These are phyloP conservation scores for Cladophialophora exuberans DNA, from an alignment of 2,329 filamentous ascomycete species.

Conservation along the genomic window DNA sequence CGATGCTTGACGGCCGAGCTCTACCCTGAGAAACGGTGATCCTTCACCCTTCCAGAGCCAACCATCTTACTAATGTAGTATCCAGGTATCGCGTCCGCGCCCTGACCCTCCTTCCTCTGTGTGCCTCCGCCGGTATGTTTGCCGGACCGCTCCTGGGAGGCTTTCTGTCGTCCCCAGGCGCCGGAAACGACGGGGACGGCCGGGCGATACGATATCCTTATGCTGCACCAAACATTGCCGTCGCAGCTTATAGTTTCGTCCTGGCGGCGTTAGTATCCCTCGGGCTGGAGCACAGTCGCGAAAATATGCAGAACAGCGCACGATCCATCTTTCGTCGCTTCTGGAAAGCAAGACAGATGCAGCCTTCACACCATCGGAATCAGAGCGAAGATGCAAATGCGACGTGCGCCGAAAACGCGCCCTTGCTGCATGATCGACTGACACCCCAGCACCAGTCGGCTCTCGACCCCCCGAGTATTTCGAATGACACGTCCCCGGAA, in stretches of 20 bases:
- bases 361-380: background rate
- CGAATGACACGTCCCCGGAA: background rate
- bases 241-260: slow-evolving; percentile 60
- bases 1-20: slow-evolving; percentile 73
- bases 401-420: background rate
- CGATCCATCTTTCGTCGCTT: background rate
- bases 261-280: slow-evolving; percentile 61
- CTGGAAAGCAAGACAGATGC: background rate
- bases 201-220: slow-evolving; percentile 66
- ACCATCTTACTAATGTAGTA: background rate
- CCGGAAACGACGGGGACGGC: slow-evolving; percentile 42
- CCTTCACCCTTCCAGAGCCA: background rate
- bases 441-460: background rate
- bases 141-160: slow-evolving; percentile 56
- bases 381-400: background rate
- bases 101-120: slow-evolving; percentile 65
- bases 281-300: slow-evolving; percentile 63
- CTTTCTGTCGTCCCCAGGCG: background rate
- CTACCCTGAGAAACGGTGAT: slow-evolving; percentile 61
- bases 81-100: slow-evolving; percentile 51
- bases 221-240: slow-evolving; percentile 69
- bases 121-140: slow-evolving; percentile 67
- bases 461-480: background rate
- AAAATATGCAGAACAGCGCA: slow-evolving; percentile 38
- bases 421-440: background rate